These are phyloP conservation scores for Globisporangium alternatum DNA, from an alignment of 352 stramenopile genomes.

Conservation along the genomic window DNA sequence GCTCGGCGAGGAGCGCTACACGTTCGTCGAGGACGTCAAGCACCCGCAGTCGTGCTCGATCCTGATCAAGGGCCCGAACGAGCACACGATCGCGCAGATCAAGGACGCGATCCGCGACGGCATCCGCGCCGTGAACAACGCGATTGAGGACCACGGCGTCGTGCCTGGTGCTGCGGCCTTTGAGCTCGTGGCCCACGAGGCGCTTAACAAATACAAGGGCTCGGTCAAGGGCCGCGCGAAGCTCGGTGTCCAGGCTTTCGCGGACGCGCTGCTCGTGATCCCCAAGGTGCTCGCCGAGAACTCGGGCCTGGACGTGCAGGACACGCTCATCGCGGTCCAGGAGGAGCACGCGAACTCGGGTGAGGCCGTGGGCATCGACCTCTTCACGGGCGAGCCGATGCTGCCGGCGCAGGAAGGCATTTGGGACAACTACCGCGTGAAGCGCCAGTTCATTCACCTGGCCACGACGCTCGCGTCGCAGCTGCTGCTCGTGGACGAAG, in stretches of 20 bases:
- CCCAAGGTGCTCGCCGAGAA: conserved; percentile 96
- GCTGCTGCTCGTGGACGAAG: conserved; percentile 98
- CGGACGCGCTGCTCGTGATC: conserved; percentile 97
- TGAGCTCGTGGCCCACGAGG: conserved; percentile 92
- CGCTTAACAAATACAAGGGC: conserved; percentile 82
- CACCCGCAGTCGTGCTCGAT: conserved; percentile 97
- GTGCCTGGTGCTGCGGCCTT: conserved; percentile 97
- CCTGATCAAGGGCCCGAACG: conserved; percentile 98
- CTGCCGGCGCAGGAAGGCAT: conserved; percentile 95
- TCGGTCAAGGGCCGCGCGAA: conserved; percentile 95
- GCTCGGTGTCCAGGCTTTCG: conserved; percentile 97
- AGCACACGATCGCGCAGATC: conserved; percentile 98
- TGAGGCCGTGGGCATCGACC: conserved; percentile 94
- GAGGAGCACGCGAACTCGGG: conserved; percentile 92
- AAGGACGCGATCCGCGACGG: conserved; percentile 99
- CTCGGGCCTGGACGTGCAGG: conserved; percentile 89
- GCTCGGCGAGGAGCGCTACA: conserved; percentile 99
- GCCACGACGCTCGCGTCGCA: conserved; percentile 98
- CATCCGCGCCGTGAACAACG: conserved; percentile 98
- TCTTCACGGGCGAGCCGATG: conserved; percentile 96
- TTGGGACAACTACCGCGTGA: conserved; percentile 99
- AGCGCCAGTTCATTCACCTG: conserved; percentile 98
- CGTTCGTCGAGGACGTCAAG: conserved; percentile 98
- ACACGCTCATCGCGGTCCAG: conserved; percentile 95
- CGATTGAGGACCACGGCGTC: conserved; percentile 95